Evolutionary conservation across 495 filamentous ascomycete genomes (phyloP).

Genomic region (Xylaria flabelliformis): DNA sequence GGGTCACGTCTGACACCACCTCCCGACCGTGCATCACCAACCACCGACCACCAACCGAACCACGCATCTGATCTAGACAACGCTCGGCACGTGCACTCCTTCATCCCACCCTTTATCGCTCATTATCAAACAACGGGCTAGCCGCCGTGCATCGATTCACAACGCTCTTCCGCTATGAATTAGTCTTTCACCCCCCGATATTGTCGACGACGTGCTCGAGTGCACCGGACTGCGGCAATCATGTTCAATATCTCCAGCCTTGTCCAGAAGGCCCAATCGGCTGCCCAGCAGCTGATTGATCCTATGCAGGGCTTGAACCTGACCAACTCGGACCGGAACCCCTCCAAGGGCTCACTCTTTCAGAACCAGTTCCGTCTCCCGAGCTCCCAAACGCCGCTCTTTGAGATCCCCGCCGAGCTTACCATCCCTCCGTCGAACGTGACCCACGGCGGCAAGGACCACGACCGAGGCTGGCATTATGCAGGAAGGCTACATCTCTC

Average conservation of each 20-base stretch:
- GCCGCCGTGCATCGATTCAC: conserved; percentile 3
- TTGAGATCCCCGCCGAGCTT: conserved; percentile 95
- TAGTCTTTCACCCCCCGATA: conserved; percentile 31
- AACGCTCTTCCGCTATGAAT: conserved; percentile 38
- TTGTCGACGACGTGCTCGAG: conserved; percentile 37
- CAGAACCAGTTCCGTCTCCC: conserved; percentile 96
- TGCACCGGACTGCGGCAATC: conserved; percentile 35
- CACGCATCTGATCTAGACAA: neutral
- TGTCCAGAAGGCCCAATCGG: conserved; percentile 81
- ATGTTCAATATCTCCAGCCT: conserved; percentile 84
- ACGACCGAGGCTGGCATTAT: conserved; percentile 80
- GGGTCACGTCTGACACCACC: conserved; percentile 15
- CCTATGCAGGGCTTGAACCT: conserved; percentile 72
- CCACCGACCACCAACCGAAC: neutral
- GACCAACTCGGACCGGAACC: conserved; percentile 72
- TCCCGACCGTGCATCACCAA: conserved; percentile 7
- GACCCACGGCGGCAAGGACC: conserved; percentile 66
- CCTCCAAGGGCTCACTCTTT: conserved; percentile 91
- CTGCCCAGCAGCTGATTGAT: conserved; percentile 85
- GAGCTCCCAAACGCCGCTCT: conserved; percentile 85
- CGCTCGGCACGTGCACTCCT: conserved; percentile 24
- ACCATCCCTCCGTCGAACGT: conserved; percentile 73
- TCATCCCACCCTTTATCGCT: conserved; percentile 14
- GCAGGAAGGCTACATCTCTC: conserved; percentile 92
- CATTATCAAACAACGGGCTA: neutral